Conservation (phyloP, 352 stramenopile genomes). For the Pythium folliculosum region DNA sequence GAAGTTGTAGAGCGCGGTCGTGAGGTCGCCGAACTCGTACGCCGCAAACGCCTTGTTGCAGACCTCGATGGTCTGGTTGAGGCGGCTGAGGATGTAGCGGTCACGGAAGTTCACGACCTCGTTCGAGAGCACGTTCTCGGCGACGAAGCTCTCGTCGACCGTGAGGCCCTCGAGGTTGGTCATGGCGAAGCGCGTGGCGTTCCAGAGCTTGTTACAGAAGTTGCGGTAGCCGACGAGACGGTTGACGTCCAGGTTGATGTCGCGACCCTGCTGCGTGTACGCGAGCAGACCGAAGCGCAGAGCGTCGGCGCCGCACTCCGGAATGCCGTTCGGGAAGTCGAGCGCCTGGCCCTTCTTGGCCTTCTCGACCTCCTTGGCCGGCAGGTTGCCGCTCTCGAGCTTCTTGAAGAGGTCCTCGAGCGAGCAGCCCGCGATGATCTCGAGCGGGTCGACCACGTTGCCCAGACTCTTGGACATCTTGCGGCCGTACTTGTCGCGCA, state of each 20-base stretch:
- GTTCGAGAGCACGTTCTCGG: conserved; percentile 65
- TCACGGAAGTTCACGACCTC: conserved; percentile 64
- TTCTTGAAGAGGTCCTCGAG: conserved; percentile 95
- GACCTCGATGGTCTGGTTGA: conserved; percentile 73
- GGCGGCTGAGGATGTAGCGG: conserved; percentile 83
- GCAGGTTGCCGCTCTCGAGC: conserved; percentile 97
- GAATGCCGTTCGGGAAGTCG: conserved; percentile 99
- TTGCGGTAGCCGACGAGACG: conserved; percentile 98
- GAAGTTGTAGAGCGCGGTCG: conserved; percentile 95
- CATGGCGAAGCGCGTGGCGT: conserved; percentile 98
- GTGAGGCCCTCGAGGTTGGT: conserved; percentile 92
- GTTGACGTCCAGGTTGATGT: conserved; percentile 99
- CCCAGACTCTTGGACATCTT: conserved; percentile 99
- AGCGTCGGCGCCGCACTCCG: conserved; percentile 98
- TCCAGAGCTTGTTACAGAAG: conserved; percentile 99
- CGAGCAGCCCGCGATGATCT: conserved; percentile 97
- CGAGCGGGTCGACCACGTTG: conserved; percentile 98
- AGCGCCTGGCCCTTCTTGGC: conserved; percentile 96
- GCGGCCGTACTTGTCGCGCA: conserved; percentile 97
- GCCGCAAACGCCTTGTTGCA: conserved; percentile 86
- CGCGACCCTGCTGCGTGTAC: conserved; percentile 93
- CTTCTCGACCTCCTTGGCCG: conserved; percentile 96
- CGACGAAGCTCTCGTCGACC: conserved; percentile 53
- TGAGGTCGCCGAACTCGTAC: conserved; percentile 97
- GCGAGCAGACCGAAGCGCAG: conserved; percentile 98